These are phyloP conservation scores for Sarocladium kiliense DNA, from an alignment of 2,329 filamentous ascomycete genomes.

Conservation along the genomic window DNA sequence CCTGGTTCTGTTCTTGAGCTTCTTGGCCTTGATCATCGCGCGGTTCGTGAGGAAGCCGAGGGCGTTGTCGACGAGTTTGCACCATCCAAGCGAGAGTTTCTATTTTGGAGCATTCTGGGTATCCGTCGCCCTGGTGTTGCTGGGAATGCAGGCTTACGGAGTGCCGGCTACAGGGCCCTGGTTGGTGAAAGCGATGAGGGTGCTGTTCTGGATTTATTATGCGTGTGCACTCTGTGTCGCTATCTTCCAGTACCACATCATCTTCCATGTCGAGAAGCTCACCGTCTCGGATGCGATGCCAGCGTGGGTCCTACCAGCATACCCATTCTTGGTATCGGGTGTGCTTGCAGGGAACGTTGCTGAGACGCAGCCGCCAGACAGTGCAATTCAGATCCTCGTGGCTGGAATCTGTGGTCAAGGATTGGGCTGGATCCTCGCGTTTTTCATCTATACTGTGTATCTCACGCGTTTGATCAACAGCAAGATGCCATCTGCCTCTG, in stretches of 20 bases:
- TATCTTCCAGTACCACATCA: constrained; percentile 22
- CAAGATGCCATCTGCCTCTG: constrained; percentile 40
- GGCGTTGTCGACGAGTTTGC: constrained; percentile 53
- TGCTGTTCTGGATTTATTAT: constrained; percentile 47
- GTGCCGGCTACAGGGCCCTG: constrained; percentile 40
- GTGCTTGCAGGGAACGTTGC: constrained; percentile 45
- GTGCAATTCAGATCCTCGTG: constrained; percentile 45
- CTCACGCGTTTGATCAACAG: constrained; percentile 45
- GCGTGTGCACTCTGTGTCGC: constrained; percentile 21
- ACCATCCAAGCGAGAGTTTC: constrained; percentile 60
- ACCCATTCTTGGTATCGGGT: constrained; percentile 48
- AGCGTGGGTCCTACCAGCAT: constrained; percentile 49
- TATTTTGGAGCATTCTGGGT: constrained; percentile 59
- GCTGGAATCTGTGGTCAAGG: constrained; percentile 47
- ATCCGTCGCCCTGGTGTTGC: constrained; percentile 57
- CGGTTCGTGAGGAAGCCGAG: constrained; percentile 55
- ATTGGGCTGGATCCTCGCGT: constrained; percentile 44
- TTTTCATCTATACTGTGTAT: constrained; percentile 34
- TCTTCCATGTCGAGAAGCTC: constrained; percentile 31
- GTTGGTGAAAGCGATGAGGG: constrained; percentile 38
- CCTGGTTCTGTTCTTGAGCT: constrained; percentile 40
- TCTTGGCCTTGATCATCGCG: constrained; percentile 47
- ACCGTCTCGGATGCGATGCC: constrained; percentile 46
- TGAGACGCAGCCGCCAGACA: constrained; percentile 34
- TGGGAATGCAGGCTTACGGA: constrained; percentile 59